Base-by-base conservation (phyloP, 1,139 yeast species). In the Maudiozyma humilis region DNA sequence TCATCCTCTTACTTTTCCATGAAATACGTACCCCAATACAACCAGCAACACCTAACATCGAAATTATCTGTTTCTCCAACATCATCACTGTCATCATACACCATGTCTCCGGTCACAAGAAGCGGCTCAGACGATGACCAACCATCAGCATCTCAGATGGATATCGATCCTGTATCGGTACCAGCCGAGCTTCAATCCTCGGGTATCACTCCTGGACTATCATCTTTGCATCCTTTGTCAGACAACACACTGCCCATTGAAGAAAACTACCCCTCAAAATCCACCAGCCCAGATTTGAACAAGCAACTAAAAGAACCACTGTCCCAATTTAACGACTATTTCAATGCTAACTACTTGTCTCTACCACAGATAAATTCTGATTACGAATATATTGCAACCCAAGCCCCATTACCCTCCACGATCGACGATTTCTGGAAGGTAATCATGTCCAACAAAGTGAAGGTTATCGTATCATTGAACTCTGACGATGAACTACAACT, bases 361-460 rank as follows among this genome's bases (percentile, higher is more conserved):
- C 67, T 67, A 5, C 67, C 68, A 4, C 64, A 64, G 46, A 55
- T 66, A 13, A 62, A 64, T 44, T 52, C 57, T 3, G 57, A 58
- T 17, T 61, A 57, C 40, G 69, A 73, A 42, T 83, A 81, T 57
- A 81, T 86, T 51, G 95, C 95, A 0, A 82, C 95, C 0, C 95
- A 86, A 53, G 95, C 93, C 1, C 96, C 96, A 1, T 63, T 86
- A 34, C 78, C 79, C 2, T 76, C 80, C 18, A 84, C 95, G 0
- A 72, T 82, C 47, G 79, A 78, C 13, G 95, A 86, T 59, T 86
- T 86, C 57, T 87, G 95, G 93, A 76, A 78, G 53, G 82, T 83
- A 43, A 72, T 83, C 0, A 72, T 79, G 71, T 70, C 76, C 39
- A 76, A 83, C 49, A 64, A 73, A 2, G 75, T 79, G 10, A 78